Percentiles rank a stretch among this genome's conserved stretches.
These are phyloP conservation scores for Skeletonema tropicum DNA, from an alignment of 108 stramenopile species.

Conservation along the genomic window DNA sequence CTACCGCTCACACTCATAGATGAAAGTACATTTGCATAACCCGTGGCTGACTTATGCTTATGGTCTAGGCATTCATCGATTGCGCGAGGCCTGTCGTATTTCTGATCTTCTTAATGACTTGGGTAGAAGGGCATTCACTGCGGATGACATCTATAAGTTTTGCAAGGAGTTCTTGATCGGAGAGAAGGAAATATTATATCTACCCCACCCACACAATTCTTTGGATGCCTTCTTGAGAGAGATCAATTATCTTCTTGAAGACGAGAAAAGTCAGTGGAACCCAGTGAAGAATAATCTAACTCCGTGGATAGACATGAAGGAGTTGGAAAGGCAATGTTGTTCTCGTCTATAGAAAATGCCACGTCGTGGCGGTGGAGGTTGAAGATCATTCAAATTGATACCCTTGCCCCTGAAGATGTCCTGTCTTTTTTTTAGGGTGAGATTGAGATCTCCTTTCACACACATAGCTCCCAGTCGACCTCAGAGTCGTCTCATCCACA, in stretches of 20 bases:
- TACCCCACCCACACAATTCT: constrained; percentile 40
- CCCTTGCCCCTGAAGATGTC: too few relatives aligned
- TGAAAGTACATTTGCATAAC: constrained; percentile 57
- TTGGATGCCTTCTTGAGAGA: constrained; percentile 5
- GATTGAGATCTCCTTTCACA: too few relatives aligned
- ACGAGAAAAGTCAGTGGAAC: constrained; percentile 47
- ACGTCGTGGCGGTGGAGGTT: too few relatives aligned
- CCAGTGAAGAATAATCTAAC: constrained; percentile 43
- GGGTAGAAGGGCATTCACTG: constrained; percentile 69
- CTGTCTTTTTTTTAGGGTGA: too few relatives aligned
- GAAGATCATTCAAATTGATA: too few relatives aligned
- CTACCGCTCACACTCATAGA: background rate
- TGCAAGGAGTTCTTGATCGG: constrained; percentile 60
- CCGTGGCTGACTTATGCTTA: constrained; percentile 83
- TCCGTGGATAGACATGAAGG: constrained; percentile 24
- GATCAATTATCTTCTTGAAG: background rate
- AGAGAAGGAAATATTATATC: constrained; percentile 14
- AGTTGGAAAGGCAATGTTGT: background rate
- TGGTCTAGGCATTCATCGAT: constrained; percentile 62
- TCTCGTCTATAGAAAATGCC: too few relatives aligned
- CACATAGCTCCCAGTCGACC: too few relatives aligned
- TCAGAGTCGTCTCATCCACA: too few relatives aligned
- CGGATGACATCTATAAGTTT: constrained; percentile 62
- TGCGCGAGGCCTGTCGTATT: constrained; percentile 73
- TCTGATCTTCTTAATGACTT: constrained; percentile 22